phyloP scores from a whole-genome alignment of 2,329 filamentous ascomycete species.

The Fusarium napiforme region DNA sequence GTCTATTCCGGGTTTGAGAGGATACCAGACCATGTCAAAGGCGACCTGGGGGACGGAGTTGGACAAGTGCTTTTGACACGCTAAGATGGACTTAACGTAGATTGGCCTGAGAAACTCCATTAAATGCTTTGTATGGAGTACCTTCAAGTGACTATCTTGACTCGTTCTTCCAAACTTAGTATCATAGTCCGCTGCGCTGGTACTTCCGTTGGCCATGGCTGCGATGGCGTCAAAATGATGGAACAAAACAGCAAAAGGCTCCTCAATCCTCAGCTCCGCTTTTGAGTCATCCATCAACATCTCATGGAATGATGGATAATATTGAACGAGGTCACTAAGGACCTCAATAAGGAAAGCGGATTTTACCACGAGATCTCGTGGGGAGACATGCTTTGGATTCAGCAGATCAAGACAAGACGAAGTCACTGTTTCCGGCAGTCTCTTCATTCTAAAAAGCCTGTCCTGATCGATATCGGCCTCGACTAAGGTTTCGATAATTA shows the following conservation, averaged over 20 bases:
- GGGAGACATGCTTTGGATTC: not conserved
- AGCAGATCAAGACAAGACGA: not conserved
- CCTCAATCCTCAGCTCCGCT: not conserved
- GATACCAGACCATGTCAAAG: not conserved
- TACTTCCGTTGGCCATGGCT: not conserved
- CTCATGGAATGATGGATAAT: not conserved
- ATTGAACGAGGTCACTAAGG: not conserved
- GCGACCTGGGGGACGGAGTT: not conserved
- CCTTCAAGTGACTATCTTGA: accelerated
- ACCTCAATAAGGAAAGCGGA: not conserved
- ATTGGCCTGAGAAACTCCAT: not conserved
- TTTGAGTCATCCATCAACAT: not conserved
- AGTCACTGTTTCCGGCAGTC: accelerated
- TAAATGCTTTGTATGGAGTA: not conserved
- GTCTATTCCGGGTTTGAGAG: not conserved
- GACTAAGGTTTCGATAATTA: not conserved
- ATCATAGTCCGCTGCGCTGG: no score
- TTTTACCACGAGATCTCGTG: not conserved
- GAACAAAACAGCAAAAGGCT: not conserved
- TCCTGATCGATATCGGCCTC: not conserved
- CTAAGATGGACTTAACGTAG: not conserved
- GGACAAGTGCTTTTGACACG: not conserved
- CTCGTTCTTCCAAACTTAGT: accelerated
- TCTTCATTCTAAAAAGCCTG: not conserved
- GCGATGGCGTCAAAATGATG: not conserved